Evolutionary conservation across 176 grass and related monocot genomes (phyloP).

Genomic region (Dendrocalamus sinicus): DNA sequence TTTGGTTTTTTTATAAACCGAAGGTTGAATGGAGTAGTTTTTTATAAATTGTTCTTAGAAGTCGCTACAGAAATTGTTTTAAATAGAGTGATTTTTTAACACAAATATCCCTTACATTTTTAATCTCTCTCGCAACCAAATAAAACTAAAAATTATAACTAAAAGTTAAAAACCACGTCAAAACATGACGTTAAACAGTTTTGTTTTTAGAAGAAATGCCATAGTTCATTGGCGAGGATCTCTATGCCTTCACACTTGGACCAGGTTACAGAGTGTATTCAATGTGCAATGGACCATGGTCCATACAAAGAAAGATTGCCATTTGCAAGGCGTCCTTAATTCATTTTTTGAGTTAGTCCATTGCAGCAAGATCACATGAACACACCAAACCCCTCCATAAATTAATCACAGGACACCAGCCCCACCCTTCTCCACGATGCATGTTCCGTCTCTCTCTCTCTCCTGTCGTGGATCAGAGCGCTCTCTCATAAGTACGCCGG

Average conservation of each 20-base stretch:
- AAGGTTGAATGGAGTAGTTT: too few relatives aligned
- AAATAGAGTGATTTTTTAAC: too few relatives aligned
- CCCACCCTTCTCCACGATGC: constrained; percentile 53
- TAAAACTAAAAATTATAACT: too few relatives aligned
- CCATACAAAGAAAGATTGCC: constrained; percentile 1
- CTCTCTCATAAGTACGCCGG: constrained; percentile 29
- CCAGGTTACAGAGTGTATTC: constrained; percentile 18
- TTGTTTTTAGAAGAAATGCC: neutral
- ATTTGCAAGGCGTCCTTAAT: constrained; percentile 43
- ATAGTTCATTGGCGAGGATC: neutral
- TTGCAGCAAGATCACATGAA: constrained; percentile 56
- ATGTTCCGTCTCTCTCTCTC: neutral
- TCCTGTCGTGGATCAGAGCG: constrained; percentile 37
- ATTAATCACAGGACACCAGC: constrained; percentile 50
- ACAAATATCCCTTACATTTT: too few relatives aligned
- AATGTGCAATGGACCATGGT: constrained; percentile 19
- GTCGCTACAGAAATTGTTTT: fast-evolving
- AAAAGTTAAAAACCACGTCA: too few relatives aligned
- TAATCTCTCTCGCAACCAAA: too few relatives aligned
- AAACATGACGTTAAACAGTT: neutral
- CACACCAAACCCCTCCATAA: constrained; percentile 46
- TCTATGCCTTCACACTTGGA: constrained; percentile 9
- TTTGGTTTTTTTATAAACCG: too few relatives aligned
- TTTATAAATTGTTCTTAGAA: too few relatives aligned
- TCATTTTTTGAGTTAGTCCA: constrained; percentile 34